Percentiles rank a stretch among this genome's conserved stretches.
Evolutionary conservation across 1,284 basidiomycete species (phyloP).

Genomic region (Moesziomyces sp.): DNA sequence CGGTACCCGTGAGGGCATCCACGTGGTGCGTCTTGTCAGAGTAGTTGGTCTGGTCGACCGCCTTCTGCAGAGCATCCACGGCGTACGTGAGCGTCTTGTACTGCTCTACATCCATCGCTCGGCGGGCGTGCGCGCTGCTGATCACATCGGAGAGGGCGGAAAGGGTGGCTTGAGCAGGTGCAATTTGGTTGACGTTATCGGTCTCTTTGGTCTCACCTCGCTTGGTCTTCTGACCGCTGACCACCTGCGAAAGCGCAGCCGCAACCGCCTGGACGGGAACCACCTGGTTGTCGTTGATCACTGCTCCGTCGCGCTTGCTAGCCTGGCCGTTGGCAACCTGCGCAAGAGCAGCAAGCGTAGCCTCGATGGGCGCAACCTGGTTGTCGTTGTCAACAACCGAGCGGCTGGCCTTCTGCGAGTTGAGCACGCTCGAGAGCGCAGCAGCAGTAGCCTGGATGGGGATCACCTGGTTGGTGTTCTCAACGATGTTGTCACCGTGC

Average conservation of each 20-base stretch:
- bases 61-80: conserved; percentile 32
- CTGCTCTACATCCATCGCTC: conserved; percentile 53
- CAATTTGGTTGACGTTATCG: conserved; percentile 41
- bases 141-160: conserved; percentile 48
- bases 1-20: conserved; percentile 37
- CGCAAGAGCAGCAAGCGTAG: conserved; percentile 39
- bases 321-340: conserved; percentile 30
- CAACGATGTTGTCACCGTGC: conserved; percentile 12
- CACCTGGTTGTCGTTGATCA: conserved; percentile 38
- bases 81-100: conserved; percentile 34
- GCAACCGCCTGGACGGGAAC: conserved; percentile 30
- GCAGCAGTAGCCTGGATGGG: conserved; percentile 41
- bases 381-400: conserved; percentile 29
- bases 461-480: conserved; percentile 25
- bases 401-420: conserved; percentile 33
- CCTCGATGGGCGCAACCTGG: conserved; percentile 39
- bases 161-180: conserved; percentile 51
- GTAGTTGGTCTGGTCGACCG: conserved; percentile 41
- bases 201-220: conserved; percentile 46
- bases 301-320: conserved; percentile 17
- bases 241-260: conserved; percentile 43
- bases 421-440: conserved; percentile 31
- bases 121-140: conserved; percentile 52
- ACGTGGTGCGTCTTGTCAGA: conserved; percentile 40
- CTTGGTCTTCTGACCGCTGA: conserved; percentile 34